Base-by-base conservation (phyloP, 2,329 filamentous ascomycete genomes). In the Sporothrix pallida region DNA sequence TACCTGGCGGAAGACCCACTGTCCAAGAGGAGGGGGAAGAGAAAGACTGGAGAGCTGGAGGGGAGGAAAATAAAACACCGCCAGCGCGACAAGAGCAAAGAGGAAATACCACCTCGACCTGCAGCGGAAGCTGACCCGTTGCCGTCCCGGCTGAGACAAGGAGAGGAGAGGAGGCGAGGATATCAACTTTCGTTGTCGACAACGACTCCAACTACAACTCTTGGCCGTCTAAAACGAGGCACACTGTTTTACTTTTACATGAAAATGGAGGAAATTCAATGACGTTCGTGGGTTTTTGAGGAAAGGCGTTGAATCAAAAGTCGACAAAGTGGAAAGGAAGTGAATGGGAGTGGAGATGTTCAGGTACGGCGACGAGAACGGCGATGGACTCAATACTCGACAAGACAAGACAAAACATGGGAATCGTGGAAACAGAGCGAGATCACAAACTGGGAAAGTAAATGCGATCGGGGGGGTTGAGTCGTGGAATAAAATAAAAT, bases 41-140 rank as follows among this genome's bases (percentile, higher is more conserved):
- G n/a, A n/a, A n/a, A n/a, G n/a, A n/a, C n/a, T n/a, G 20, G 20
- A 31, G 20, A 50, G 48, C 48, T 17, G 48, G 58, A n/a, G 15
- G 37, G 17, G 37, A 44, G 58, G 31, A n/a, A 42, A 62, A 58
- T 31, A 62, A 62, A 62, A 44, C 58, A 44, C 37, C 17, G 17
- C 58, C 58, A 63, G 58, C 31, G 31, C 58, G 13, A 42, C 58
- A 26, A 48, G 9, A 65, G 13, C 8, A 65, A 48, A 48, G 62
- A 60, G 56, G 56, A 48, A 65, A 65, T 48, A 67, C 62, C 42
- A 48, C 42, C 62, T 20, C 62, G 48, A 26, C 62, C 42, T 48
- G 42, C 62, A 48, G 62, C 42, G 42, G 42, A 48, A 48, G 62
- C 20, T 46, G 62, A 48, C 42, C 42, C 37, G 58, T 20, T n/a